Evolutionary conservation across 2,329 filamentous ascomycete genomes (phyloP), one percentile per base, ranked within the genome.

Genomic region (Clarireedia paspali): DNA sequence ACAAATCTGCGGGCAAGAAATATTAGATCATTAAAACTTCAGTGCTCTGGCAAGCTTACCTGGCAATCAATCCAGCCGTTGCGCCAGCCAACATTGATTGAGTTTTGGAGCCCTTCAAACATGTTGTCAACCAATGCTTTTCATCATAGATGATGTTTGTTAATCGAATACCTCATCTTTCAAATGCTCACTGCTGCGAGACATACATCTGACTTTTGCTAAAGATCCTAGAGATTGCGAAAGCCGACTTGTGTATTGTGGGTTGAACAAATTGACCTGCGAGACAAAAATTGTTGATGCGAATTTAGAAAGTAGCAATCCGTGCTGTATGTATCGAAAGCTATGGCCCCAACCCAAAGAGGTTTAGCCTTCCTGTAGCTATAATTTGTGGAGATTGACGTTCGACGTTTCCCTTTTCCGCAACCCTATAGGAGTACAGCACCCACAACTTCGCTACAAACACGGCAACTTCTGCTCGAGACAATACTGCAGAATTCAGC

Each of bases 41-140:
- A 56, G 40, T 30, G 17, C 20, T 27, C 27, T 15, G 20, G 27
- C 53, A 26, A 14, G 50, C 44, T 55, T 62, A 90, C 87, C 91
- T 87, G 54, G 94, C 94, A 61, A 97, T 84, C 63, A 97, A 81
- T 57, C 94, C 94, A 61, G 94, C 89, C 63, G 82, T 75, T 47
- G 80, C 84, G 65, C 85, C 85, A 56, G 85, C 83, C 62, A 81
- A 70, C 50, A 86, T 76, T 59, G 86, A 83, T 70, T 88, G 85
- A 63, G 74, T 72, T 72, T 78, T 81, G 58, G 84, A 84, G 72
- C 85, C 85, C 82, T 85, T 63, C 36, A 26, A 24, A 36, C 39
- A 15, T 36, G 55, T 63, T 53, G 62, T 54, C 36, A 57, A 39
- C 12, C 15, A 3, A 26, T 15, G 30, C 20, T 14, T 48, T 48